Percentiles rank a stretch among this genome's conserved stretches.
These are phyloP conservation scores for Thraustotheca clavata DNA, from an alignment of 352 stramenopile species.

Conservation along the genomic window DNA sequence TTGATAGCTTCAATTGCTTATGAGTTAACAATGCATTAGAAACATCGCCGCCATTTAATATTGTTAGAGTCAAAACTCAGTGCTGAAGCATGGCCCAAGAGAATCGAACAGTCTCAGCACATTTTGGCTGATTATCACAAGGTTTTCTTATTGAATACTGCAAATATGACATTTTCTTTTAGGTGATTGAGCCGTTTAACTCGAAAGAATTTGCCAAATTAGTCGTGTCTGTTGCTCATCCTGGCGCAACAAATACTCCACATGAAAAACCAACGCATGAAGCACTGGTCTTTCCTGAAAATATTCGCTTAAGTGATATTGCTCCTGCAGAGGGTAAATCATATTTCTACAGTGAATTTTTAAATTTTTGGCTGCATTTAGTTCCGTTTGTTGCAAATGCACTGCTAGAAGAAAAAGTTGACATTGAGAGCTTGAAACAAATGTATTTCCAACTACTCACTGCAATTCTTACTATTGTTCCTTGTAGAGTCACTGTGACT, in stretches of 20 bases:
- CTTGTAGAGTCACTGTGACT: slow-evolving; percentile 23
- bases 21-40: slow-evolving; percentile 19
- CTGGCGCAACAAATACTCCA: slow-evolving; percentile 27
- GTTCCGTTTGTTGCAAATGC: not conserved
- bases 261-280: slow-evolving; percentile 45
- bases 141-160: slow-evolving; percentile 14
- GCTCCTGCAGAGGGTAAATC: slow-evolving; percentile 34
- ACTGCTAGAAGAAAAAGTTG: slow-evolving; percentile 26
- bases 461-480: not conserved
- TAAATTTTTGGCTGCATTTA: slow-evolving; percentile 2
- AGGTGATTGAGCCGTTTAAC: not conserved
- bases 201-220: slow-evolving; percentile 9
- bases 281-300: slow-evolving; percentile 61
- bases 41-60: slow-evolving; percentile 48
- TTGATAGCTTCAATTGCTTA: not conserved
- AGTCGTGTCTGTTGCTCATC: slow-evolving; percentile 25
- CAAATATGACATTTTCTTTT: not conserved
- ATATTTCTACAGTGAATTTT: not conserved
- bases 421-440: slow-evolving; percentile 28
- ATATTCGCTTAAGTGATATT: slow-evolving; percentile 47
- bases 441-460: slow-evolving; percentile 28
- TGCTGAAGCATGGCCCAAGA: slow-evolving; percentile 50
- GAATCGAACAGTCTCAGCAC: slow-evolving; percentile 52
- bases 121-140: slow-evolving; percentile 37
- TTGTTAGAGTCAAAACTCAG: slow-evolving; percentile 39